Conservation (phyloP, 805 yeast species). For the Cyberlindnera veronae region DNA sequence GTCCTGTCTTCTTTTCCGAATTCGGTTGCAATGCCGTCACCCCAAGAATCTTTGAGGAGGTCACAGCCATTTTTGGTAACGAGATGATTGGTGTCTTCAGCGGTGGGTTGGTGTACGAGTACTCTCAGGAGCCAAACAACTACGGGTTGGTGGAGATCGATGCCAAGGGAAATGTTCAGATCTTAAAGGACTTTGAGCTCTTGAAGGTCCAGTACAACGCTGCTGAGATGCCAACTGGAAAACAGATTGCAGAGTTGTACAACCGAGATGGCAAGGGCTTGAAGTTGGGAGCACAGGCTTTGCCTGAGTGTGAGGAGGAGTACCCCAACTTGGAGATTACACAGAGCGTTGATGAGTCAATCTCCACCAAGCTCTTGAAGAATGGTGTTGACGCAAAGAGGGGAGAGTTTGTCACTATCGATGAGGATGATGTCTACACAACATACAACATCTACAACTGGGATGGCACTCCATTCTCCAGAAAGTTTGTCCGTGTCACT, state of each 20-base stretch:
- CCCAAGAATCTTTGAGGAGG: slow-evolving; percentile 80
- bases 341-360: slow-evolving; percentile 36
- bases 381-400: slow-evolving; percentile 43
- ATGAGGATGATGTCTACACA: slow-evolving; percentile 40
- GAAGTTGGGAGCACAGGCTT: slow-evolving; percentile 24
- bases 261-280: slow-evolving; percentile 22
- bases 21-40: slow-evolving; percentile 83
- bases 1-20: slow-evolving; percentile 87
- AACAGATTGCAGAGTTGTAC: slow-evolving; percentile 24
- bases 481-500: slow-evolving; percentile 24
- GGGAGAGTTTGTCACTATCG: slow-evolving; percentile 49
- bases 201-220: slow-evolving; percentile 44
- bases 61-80: slow-evolving; percentile 60
- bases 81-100: slow-evolving; percentile 75
- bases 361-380: slow-evolving; percentile 43
- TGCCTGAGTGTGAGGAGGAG: slow-evolving; percentile 35
- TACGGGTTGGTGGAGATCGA: slow-evolving; percentile 78
- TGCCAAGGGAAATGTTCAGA: slow-evolving; percentile 42
- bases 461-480: slow-evolving; percentile 36
- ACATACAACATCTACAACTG: slow-evolving; percentile 39
- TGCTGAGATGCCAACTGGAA: slow-evolving; percentile 31
- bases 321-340: slow-evolving; percentile 43
- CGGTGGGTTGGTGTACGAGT: slow-evolving; percentile 94
- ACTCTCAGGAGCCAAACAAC: slow-evolving; percentile 69
- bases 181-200: slow-evolving; percentile 55